Percentiles rank a stretch among this genome's conserved stretches.
phyloP scores from a whole-genome alignment of 129 eudicot species.

The Tanacetum coccineum region DNA sequence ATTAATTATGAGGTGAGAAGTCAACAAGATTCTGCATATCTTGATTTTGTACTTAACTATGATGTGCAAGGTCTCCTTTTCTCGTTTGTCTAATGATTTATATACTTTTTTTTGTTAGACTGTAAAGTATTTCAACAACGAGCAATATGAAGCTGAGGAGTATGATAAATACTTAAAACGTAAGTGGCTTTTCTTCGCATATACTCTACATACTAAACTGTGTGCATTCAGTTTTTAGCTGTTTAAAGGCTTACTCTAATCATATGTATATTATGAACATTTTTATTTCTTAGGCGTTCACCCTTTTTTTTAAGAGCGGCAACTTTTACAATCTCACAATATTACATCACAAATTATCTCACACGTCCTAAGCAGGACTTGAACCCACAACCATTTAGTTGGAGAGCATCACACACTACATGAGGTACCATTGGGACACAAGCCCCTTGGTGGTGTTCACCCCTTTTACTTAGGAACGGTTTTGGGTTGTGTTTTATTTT shows the following conservation, averaged over 20 bases:
- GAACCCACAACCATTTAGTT: too few species aligned
- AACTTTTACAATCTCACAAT: too few species aligned
- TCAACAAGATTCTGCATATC: slow-evolving; percentile 16
- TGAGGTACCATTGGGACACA: too few species aligned
- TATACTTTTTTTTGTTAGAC: slow-evolving; percentile 47
- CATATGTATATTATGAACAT: neutral
- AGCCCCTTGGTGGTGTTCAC: too few species aligned
- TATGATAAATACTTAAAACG: slow-evolving; percentile 79
- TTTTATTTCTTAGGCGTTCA: neutral
- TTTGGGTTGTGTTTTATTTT: slow-evolving; percentile 4
- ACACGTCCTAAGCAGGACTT: too few species aligned
- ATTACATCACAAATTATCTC: too few species aligned
- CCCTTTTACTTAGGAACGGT: neutral
- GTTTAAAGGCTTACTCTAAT: neutral
- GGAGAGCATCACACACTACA: too few species aligned
- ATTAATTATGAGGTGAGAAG: slow-evolving; percentile 81
- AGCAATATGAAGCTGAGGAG: slow-evolving; percentile 69
- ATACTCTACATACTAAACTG: neutral
- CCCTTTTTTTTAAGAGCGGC: too few species aligned
- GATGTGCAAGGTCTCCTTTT: slow-evolving; percentile 3
- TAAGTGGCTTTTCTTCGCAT: slow-evolving; percentile 39
- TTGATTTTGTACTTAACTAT: slow-evolving; percentile 6
- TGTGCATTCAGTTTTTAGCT: neutral
- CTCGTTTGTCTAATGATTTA: slow-evolving; percentile 4
- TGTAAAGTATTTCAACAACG: slow-evolving; percentile 95